Percentiles rank a stretch among this genome's conserved stretches.
Evolutionary conservation across 1,139 yeast species (phyloP).

Genomic region (Candida glucosophila): DNA sequence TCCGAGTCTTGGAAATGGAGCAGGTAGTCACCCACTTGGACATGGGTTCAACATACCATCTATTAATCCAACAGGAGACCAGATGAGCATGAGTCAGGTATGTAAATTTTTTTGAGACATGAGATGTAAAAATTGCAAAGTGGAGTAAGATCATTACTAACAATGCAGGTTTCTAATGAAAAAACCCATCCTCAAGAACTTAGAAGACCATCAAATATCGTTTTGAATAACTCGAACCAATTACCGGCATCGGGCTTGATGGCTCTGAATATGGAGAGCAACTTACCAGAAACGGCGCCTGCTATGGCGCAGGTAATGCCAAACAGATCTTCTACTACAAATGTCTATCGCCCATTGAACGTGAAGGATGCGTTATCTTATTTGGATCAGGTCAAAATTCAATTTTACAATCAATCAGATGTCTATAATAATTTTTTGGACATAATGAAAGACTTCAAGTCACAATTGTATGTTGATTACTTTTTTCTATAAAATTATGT

Average conservation of each 20-base stretch:
- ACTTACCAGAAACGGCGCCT: conserved; percentile 8
- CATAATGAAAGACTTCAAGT: conserved; percentile 96
- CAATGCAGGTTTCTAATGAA: too few species aligned
- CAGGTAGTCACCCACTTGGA: conserved; percentile 22
- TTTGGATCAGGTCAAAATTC: conserved; percentile 90
- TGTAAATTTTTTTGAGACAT: too few species aligned
- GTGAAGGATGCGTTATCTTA: conserved; percentile 95
- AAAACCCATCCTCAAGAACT: conserved; percentile 9
- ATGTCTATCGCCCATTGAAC: conserved; percentile 76
- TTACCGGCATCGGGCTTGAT: conserved; percentile 19
- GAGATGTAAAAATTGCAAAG: too few species aligned
- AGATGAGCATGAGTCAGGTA: too few species aligned
- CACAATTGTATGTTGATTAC: conserved; percentile 51
- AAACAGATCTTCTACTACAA: conserved; percentile 35
- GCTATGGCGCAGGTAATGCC: conserved; percentile 28
- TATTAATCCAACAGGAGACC: too few species aligned
- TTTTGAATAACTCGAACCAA: conserved; percentile 13
- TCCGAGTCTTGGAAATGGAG: conserved; percentile 41
- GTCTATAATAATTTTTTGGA: conserved; percentile 94
- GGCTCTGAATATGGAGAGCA: conserved; percentile 6
- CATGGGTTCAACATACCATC: conserved; percentile 41
- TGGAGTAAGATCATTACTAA: too few species aligned
- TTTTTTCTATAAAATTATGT: not conserved
- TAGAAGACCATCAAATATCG: conserved; percentile 18
- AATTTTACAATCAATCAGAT: conserved; percentile 86